Base-by-base conservation (phyloP, 1,284 basidiomycete species). In the Peniophora sp. region DNA sequence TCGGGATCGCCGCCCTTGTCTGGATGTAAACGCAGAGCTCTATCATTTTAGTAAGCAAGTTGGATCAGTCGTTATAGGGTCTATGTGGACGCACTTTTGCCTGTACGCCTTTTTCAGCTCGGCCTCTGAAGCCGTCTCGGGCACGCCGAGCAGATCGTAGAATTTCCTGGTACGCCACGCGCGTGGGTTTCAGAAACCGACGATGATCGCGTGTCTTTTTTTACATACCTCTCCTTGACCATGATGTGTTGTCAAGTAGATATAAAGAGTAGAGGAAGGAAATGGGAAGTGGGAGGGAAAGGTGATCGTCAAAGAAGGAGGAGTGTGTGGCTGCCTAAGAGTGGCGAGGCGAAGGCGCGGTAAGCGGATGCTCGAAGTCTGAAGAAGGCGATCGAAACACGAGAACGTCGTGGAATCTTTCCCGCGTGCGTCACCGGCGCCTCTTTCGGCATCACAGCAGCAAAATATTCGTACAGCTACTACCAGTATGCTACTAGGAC, bases 1-100 rank as follows among this genome's bases (percentile, higher is more conserved):
- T 99, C 97, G 47, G 92, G 92, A 66, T 97, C 94, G 56, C 94
- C 94, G 54, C 94, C 92, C 74, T 97, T 97, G 79, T 98, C 96
- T 38, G 95, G 96, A 69, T 97, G 96, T 56, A 90, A 69, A 57
- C 85, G 81, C 53, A 97, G 71, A n/a, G 92, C 92, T 67, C 92
- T 94, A 58, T 47, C 56, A 60, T 24, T n/a, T 59, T 51, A 27
- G 41, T 45, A 16, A 47, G 12, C 45, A 47, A 12, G 27, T 5
- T 32, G 12, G 27, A 32, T 32, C 38, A n/a, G 54, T 43, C 27
- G 45, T 22, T 47, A 47, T 19, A 45, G 48, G 24, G 35, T 52
- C 2, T 22, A 35, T 20, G 41, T 45, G 43, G 8, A 56, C 68
- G 48, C 60, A 93, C 92, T 92, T 92, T 75, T 95, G 94, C 58